Evolutionary conservation across 768 basidiomycete genomes (phyloP).

Genomic region (Rhodotorula toruloides): DNA sequence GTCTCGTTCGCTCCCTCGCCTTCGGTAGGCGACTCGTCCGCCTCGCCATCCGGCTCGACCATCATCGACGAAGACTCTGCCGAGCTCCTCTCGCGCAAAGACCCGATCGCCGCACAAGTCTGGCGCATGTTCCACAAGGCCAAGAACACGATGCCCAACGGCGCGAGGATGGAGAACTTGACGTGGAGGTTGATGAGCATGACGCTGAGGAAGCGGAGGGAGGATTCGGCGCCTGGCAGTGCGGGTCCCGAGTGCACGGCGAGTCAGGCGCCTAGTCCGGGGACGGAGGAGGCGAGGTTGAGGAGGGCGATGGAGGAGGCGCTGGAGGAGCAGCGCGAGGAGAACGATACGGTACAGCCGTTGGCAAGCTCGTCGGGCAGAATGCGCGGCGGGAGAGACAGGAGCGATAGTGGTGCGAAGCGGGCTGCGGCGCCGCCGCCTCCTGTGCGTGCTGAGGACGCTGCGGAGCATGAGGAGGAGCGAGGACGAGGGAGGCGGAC

Average conservation of each 20-base stretch:
- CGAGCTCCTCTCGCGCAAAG: conserved; percentile 51
- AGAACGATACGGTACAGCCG: conserved; percentile 26
- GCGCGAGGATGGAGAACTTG: conserved; percentile 93
- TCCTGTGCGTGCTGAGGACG: neutral
- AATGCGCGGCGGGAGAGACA: conserved; percentile 3
- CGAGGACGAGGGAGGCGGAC: conserved; percentile 43
- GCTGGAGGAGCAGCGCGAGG: conserved; percentile 20
- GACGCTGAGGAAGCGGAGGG: conserved; percentile 81
- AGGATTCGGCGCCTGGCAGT: conserved; percentile 58
- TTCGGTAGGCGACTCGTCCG: neutral
- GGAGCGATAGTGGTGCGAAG: conserved; percentile 4
- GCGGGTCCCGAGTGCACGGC: no score
- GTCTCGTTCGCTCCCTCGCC: neutral
- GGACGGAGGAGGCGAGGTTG: conserved; percentile 9
- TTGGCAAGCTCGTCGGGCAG: conserved; percentile 1
- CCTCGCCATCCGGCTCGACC: conserved; percentile 22
- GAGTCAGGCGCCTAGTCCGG: conserved; percentile 17
- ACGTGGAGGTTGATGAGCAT: conserved; percentile 99
- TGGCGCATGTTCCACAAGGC: conserved; percentile 95
- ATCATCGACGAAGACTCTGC: conserved; percentile 34
- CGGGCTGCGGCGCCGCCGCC: neutral
- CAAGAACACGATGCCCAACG: conserved; percentile 82
- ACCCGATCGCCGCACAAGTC: conserved; percentile 88
- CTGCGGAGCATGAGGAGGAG: conserved; percentile 39
- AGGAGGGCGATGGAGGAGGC: conserved; percentile 18